Conservation (phyloP, 352 stramenopile species). For the Globisporangium ultimum region DNA sequence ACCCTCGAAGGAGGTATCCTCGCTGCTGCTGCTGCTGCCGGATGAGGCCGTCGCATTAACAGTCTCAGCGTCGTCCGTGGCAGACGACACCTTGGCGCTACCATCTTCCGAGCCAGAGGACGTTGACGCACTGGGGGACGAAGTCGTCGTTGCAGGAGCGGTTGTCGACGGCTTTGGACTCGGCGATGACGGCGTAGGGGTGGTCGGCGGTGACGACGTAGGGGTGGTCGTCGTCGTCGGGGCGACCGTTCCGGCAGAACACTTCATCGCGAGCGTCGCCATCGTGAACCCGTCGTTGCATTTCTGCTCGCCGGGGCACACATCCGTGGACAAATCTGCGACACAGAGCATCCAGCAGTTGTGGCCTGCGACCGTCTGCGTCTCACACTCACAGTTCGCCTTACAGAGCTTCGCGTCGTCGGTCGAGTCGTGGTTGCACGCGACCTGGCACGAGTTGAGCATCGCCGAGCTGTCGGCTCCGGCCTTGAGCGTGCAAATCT, state of each 20-base stretch:
- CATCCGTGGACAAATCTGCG: constrained; percentile 34
- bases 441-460: constrained; percentile 46
- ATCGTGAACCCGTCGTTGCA: constrained; percentile 36
- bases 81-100: neutral
- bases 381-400: constrained; percentile 40
- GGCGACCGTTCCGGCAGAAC: constrained; percentile 23
- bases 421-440: constrained; percentile 46
- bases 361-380: constrained; percentile 23
- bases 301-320: constrained; percentile 41
- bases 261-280: constrained; percentile 46
- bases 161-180: neutral
- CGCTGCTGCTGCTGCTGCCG: neutral
- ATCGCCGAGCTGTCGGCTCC: constrained; percentile 23
- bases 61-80: neutral
- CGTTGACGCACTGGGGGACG: neutral
- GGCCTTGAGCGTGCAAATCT: constrained; percentile 36
- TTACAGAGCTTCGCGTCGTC: constrained; percentile 30
- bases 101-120: neutral
- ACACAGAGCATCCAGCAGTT: constrained; percentile 64
- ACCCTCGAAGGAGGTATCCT: constrained; percentile 3
- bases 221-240: constrained; percentile 10
- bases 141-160: neutral
- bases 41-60: neutral
- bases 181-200: neutral
- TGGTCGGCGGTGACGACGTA: neutral